phyloP scores from a whole-genome alignment of 345 rosid genomes.

The Stellera chamaejasme region DNA sequence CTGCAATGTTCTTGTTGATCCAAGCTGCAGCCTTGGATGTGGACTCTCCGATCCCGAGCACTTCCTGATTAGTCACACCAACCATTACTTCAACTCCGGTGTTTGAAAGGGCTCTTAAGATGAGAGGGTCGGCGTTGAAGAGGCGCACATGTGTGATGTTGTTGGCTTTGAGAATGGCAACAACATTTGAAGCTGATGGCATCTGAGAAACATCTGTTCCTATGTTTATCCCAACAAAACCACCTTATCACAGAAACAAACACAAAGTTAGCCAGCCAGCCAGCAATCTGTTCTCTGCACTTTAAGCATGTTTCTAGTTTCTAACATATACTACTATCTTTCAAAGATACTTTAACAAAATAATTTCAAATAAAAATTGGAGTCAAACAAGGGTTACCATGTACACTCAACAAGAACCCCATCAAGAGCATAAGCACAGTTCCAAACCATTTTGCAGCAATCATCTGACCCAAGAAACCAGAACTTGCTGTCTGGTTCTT shows the following conservation, averaged over 20 bases:
- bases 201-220: conserved; percentile 62
- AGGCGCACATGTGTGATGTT: conserved; percentile 81
- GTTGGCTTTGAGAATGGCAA: conserved; percentile 39
- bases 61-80: conserved; percentile 63
- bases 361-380: too few relatives aligned
- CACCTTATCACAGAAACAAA: conserved; percentile 40
- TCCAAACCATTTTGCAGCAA: conserved; percentile 37
- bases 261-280: neutral
- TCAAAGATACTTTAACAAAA: too few relatives aligned
- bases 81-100: conserved; percentile 64
- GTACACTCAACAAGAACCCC: neutral
- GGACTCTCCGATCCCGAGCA: conserved; percentile 63
- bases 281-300: too few relatives aligned
- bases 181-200: conserved; percentile 58
- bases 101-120: conserved; percentile 74
- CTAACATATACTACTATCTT: too few relatives aligned
- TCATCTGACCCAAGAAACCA: conserved; percentile 26
- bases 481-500: conserved; percentile 1
- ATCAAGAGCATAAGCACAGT: conserved; percentile 26
- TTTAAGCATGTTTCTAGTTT: too few relatives aligned
- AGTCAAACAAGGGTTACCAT: too few relatives aligned
- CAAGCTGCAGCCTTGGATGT: conserved; percentile 72
- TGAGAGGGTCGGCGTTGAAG: conserved; percentile 64
- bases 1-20: conserved; percentile 66
- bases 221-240: conserved; percentile 65